Percentiles rank a stretch among this genome's conserved stretches.
Conservation (phyloP, 2,329 filamentous ascomycete genomes). For the Phialemonium atrogriseum region DNA sequence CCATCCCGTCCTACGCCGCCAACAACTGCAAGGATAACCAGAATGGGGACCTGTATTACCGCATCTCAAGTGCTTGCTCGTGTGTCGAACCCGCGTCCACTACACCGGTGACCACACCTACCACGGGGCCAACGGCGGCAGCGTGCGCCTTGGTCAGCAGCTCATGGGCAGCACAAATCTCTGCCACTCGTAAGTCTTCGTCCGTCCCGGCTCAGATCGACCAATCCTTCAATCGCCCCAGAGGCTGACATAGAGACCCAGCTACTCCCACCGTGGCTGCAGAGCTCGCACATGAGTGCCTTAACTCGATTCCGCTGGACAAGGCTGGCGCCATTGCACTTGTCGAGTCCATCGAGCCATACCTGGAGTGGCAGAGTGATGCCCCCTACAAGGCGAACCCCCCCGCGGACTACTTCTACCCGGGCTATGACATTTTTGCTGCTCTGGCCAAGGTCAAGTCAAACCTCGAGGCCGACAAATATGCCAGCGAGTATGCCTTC, state of each 20-base stretch:
- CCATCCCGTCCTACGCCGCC: constrained; percentile 13
- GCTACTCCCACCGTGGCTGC: constrained; percentile 22
- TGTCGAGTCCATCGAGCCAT: constrained; percentile 29
- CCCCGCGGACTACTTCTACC: constrained; percentile 25
- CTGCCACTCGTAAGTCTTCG: constrained; percentile 3
- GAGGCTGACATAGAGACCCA: constrained; percentile 1
- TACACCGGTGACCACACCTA: constrained; percentile 5
- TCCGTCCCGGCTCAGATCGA: too few relatives aligned
- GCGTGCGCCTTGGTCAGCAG: constrained; percentile 12
- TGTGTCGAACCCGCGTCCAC: constrained; percentile 9
- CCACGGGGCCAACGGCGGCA: constrained; percentile 7
- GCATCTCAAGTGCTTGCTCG: constrained; percentile 16
- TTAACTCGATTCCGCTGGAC: constrained; percentile 31
- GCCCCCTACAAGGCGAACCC: constrained; percentile 20
- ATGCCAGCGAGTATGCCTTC: constrained; percentile 31
- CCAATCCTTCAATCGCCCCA: neutral
- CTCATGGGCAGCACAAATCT: constrained; percentile 9
- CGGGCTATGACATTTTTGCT: constrained; percentile 27
- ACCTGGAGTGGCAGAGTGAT: constrained; percentile 32
- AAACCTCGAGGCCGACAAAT: constrained; percentile 23
- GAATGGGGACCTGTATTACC: constrained; percentile 9
- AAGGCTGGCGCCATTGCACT: constrained; percentile 29
- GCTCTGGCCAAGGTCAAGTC: constrained; percentile 22
- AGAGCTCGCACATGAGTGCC: constrained; percentile 28
- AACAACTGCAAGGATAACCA: constrained; percentile 13